Evolutionary conservation across 176 grass and related monocot species (phyloP).

Genomic region (Aegilops umbellulata): DNA sequence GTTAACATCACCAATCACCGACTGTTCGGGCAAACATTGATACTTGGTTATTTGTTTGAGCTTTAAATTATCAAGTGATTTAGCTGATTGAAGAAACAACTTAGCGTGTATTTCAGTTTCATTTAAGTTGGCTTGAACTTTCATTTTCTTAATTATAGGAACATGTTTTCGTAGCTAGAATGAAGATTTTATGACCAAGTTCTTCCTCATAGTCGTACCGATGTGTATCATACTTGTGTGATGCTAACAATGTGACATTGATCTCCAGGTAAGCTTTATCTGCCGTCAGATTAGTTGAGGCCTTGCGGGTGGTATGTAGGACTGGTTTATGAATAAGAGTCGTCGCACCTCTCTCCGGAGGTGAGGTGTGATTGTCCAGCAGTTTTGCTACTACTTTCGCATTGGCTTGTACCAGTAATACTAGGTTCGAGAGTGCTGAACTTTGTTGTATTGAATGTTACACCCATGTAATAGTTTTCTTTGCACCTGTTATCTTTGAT

Average conservation of each 20-base stretch:
- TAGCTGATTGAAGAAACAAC: background rate
- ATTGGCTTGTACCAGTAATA: constrained; percentile 10
- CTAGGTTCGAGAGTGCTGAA: background rate
- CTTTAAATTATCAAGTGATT: background rate
- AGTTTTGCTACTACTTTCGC: background rate
- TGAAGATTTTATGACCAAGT: background rate
- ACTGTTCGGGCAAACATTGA: background rate
- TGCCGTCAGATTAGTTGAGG: background rate
- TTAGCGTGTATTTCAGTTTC: too few relatives aligned
- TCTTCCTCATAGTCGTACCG: background rate
- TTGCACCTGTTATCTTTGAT: background rate
- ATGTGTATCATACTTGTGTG: background rate
- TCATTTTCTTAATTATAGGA: background rate
- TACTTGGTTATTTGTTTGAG: background rate
- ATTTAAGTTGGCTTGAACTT: background rate
- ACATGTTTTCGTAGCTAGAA: background rate
- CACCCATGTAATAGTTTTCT: background rate
- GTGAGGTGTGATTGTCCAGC: background rate
- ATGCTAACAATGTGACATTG: background rate
- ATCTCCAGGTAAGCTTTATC: constrained; percentile 29
- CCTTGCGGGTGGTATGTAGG: background rate
- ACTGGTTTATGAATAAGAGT: background rate
- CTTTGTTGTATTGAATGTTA: constrained; percentile 7
- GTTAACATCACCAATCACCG: background rate
- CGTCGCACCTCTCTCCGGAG: background rate